Base-by-base conservation (phyloP, 2,329 filamentous ascomycete species). In the Aspergillus viridinutans region DNA sequence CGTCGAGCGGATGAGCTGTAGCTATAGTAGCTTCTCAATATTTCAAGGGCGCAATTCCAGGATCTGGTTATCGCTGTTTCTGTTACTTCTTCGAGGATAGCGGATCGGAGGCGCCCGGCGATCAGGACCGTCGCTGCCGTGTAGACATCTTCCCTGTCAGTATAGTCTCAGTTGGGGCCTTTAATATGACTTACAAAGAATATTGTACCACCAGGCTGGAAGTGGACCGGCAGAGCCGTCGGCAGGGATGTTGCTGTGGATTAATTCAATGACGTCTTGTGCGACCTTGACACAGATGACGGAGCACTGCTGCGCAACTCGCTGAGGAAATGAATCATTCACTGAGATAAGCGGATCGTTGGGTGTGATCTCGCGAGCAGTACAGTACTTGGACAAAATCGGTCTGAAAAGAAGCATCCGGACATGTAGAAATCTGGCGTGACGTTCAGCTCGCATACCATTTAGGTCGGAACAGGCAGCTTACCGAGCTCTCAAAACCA, bases 161-260 rank as follows among this genome's bases (percentile, higher is more conserved):
- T 17, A 28, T 42, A 10, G 1, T 10, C 2, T 12, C 4, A 5
- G 7, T 10, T 43, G 2, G 3, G 21, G 14, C 9, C 26, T 45
- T 9, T n/a, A 43, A 29, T 0, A 3, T 12, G 2, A 57, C 69
- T 55, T 49, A 72, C 69, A 74, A 2, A 74, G 64, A 23, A 73
- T 71, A 3, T 72, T 70, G 50, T 73, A 74, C 71, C 72, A 74
- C 71, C 72, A 74, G 1, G 71, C 70, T 6, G 72, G 71, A 40
- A 73, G 59, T 0, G 65, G 67, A 0, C 70, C 71, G 2, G 64
- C 59, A 1, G 65, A 66, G 1, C 65, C 66, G 35, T 72, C 66
- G 1, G 59, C 42, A 1, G 70, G 68, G 3, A 70, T 62, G 25
- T 71, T 67, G 7, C 56, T 61, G 40, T 69, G 58, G 10, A 74